Evolutionary conservation across 257 asterid genomes (phyloP).

Genomic region (Gardenia jasminoides): DNA sequence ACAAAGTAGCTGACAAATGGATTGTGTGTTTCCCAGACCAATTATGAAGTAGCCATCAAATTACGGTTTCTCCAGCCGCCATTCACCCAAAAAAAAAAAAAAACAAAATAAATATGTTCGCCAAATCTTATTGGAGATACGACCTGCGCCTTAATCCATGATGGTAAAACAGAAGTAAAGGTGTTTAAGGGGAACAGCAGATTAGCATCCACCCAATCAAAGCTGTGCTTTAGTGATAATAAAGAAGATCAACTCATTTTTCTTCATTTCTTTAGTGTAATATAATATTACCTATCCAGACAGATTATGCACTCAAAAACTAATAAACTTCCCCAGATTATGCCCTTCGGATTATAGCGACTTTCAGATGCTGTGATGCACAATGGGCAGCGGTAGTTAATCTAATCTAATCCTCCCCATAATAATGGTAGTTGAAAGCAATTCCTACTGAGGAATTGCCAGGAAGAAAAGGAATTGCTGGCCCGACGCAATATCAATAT

Average conservation of each 20-base stretch:
- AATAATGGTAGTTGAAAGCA: background rate
- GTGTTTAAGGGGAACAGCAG: background rate
- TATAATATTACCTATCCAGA: background rate
- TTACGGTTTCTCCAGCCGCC: slow-evolving; percentile 19
- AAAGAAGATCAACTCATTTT: background rate
- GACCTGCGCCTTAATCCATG: background rate
- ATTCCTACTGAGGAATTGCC: background rate
- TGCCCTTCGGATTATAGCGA: no score
- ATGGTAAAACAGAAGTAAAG: background rate
- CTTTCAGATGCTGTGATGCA: background rate
- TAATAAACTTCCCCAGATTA: no score
- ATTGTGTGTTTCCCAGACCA: background rate
- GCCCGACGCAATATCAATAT: no score
- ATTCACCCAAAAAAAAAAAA: background rate
- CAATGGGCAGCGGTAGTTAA: background rate
- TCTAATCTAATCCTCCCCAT: background rate
- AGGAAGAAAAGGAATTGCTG: background rate
- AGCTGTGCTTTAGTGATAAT: background rate
- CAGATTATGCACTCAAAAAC: background rate
- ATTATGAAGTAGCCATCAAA: background rate
- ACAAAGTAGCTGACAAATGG: background rate
- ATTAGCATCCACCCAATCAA: slow-evolving; percentile 8
- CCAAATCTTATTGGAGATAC: no score
- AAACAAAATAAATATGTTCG: background rate
- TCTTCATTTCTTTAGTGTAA: background rate